Base-by-base conservation (phyloP, 192 early-diverging fungal species). In the Lunasporangiospora selenospora region DNA sequence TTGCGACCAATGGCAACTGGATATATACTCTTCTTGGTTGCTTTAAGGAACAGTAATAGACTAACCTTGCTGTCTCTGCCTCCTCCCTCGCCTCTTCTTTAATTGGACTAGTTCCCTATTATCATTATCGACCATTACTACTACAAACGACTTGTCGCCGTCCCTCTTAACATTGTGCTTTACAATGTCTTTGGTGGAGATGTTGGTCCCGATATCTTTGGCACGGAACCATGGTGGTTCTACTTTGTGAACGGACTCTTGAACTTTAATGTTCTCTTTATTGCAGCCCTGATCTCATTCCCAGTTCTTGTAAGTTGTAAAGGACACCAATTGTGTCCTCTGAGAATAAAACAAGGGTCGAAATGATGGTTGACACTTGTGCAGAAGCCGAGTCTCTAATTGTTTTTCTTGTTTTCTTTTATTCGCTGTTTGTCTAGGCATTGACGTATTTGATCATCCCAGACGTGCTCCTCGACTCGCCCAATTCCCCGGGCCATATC, bases 171-270 rank as follows among this genome's bases (percentile, higher is more conserved):
- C 71, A 92, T 97, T 63, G 83, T 99, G 3, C 57, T 85, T 24
- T 99, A 99, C 75, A 99, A 99, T 65, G 88, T 99, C 2, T 90
- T 99, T 77, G 78, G 76, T 16, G 83, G 78, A 47, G 81, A 85
- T 18, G 76, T 75, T 19, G 87, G 89, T 1, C 90, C 93, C 9
- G 77, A 90, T 41, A 81, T 97, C 24, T 97, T 87, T 75, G 95
- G 96, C 23, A 93, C 92, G 1, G 96, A 99, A 71, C 78, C 78
- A 31, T 80, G 78, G 78, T 84, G 83, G 75, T 99, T 90, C 77
- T 99, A 98, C 65, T n/a, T 96, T 2, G 55, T 88, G 2, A 98
- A 98, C 66, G 92, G 93, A 4, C 54, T 93, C 46, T 77, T 98
- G 58, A 99, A 99, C 73, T 98, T 90, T 62, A 97, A 96, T 61